Base-by-base conservation (phyloP, 345 rosid species). In the Eucalyptus cloeziana region DNA sequence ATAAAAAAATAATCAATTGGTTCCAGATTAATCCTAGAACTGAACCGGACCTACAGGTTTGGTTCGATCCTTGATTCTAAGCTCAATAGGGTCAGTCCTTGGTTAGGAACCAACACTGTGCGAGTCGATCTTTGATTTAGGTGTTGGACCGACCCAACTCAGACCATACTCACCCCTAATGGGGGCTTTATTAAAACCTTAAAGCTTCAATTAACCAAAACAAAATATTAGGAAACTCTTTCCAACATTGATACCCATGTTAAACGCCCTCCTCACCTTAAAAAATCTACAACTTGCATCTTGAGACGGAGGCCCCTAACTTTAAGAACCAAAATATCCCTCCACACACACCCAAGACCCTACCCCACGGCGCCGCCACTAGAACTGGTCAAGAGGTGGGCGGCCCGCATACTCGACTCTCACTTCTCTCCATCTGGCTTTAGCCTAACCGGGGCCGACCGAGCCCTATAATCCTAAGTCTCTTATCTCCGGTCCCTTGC, bases 71-170 rank as follows among this genome's bases (percentile, higher is more conserved):
- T 52, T 52, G 2, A 0, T 52, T 0, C 9, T 9, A 52, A 17
- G 1, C 24, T 52, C 9, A 52, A 1, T 52, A 52, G 56, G 0
- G 10, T 52, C 4, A 52, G 0, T 52, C 9, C 1, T 52, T 19
- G 0, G 0, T 52, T 19, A 1, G 0, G 4, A 52, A 52, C 0
- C 0, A 52, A 52, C 1, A 19, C 2, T 7, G 0, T 52, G 25
- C 2, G 0, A 52, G 0, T 52, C 7, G 10, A 0, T 52, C 0
- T 0, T 52, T 52, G 1, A 0, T 0, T 52, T 2, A 52, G 5
- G 4, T 52, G 10, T 52, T 52, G 4, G 4, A 52, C 10, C 10
- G 0, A 52, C 24, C 4, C 0, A 52, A 52, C 24, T 19, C 0
- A 8, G 10, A 52, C 24, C 56, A 52, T 52, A 52, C 24, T 52